A percentile compares a stretch with the other conserved stretches of the same genome.
Evolutionary conservation across 2,329 filamentous ascomycete species (phyloP).

Genomic region (Cladophialophora bantiana): DNA sequence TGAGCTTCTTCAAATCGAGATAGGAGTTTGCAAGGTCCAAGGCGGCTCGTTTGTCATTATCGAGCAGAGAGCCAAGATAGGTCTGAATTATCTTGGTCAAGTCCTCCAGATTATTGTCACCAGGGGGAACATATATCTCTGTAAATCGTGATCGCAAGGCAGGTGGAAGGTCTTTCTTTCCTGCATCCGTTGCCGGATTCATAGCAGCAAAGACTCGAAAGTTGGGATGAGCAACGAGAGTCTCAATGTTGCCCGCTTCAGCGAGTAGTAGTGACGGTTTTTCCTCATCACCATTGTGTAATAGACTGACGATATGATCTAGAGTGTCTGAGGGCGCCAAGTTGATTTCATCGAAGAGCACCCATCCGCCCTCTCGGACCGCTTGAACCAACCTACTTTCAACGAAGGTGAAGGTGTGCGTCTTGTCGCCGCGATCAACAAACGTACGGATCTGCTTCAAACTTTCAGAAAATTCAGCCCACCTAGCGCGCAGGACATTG

Average conservation of each 20-base stretch:
- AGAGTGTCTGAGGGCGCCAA: conserved; percentile 92
- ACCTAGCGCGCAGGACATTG: conserved; percentile 69
- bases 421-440: conserved; percentile 71
- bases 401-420: conserved; percentile 92
- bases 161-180: conserved; percentile 90
- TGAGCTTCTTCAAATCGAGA: conserved; percentile 81
- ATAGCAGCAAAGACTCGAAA: conserved; percentile 98
- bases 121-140: conserved; percentile 91
- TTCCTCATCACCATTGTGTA: conserved; percentile 74
- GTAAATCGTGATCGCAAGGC: conserved; percentile 92
- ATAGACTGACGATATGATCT: conserved; percentile 88
- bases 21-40: conserved; percentile 87
- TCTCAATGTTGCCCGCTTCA: conserved; percentile 91
- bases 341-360: conserved; percentile 96
- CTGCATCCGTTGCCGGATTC: conserved; percentile 97
- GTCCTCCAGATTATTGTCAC: conserved; percentile 85
- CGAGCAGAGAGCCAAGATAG: conserved; percentile 77
- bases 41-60: conserved; percentile 74
- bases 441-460: conserved; percentile 82
- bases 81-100: conserved; percentile 85
- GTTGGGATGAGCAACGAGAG: conserved; percentile 85
- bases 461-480: conserved; percentile 79
- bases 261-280: conserved; percentile 85
- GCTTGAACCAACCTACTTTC: conserved; percentile 97
- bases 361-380: conserved; percentile 95